A percentile compares a stretch with the other conserved stretches of the same genome.
phyloP scores from a whole-genome alignment of 2,329 filamentous ascomycete species.

The Colletotrichum liaoningense region DNA sequence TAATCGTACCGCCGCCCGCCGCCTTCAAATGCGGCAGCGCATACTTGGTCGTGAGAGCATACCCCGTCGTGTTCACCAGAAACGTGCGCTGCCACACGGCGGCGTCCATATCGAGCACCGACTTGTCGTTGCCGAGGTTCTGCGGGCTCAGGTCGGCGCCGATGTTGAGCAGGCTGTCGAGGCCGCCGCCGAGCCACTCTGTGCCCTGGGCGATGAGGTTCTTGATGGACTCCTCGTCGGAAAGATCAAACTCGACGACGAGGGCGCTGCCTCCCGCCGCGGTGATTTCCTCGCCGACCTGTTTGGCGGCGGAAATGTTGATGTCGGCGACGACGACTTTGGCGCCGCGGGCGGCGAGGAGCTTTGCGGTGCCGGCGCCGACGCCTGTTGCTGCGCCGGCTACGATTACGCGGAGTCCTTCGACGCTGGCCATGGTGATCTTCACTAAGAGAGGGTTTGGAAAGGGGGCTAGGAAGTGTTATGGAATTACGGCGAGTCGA shows the following conservation, averaged over 20 bases:
- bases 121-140: slow-evolving; percentile 1
- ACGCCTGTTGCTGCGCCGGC: slow-evolving; percentile 17
- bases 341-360: slow-evolving; percentile 13
- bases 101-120: slow-evolving; percentile 15
- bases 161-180: slow-evolving; percentile 22
- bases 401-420: slow-evolving; percentile 9
- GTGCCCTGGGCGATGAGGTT: neutral
- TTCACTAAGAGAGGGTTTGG: too few relatives aligned
- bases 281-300: slow-evolving; percentile 2
- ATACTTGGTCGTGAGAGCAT: slow-evolving; percentile 19
- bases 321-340: slow-evolving; percentile 17
- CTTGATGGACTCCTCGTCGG: slow-evolving; percentile 12
- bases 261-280: neutral
- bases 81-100: slow-evolving; percentile 14
- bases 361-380: slow-evolving; percentile 12
- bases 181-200: slow-evolving; percentile 13
- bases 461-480: too few relatives aligned
- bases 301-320: slow-evolving; percentile 14
- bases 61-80: slow-evolving; percentile 14
- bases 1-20: slow-evolving; percentile 8
- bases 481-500: too few relatives aligned
- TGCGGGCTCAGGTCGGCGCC: slow-evolving; percentile 15
- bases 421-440: neutral
- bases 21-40: slow-evolving; percentile 7
- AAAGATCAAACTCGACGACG: slow-evolving; percentile 12